Percentiles rank a stretch among this genome's conserved stretches.
These are phyloP conservation scores for Eleusine coracana DNA, from an alignment of 176 grass and related monocot genomes.

Conservation along the genomic window DNA sequence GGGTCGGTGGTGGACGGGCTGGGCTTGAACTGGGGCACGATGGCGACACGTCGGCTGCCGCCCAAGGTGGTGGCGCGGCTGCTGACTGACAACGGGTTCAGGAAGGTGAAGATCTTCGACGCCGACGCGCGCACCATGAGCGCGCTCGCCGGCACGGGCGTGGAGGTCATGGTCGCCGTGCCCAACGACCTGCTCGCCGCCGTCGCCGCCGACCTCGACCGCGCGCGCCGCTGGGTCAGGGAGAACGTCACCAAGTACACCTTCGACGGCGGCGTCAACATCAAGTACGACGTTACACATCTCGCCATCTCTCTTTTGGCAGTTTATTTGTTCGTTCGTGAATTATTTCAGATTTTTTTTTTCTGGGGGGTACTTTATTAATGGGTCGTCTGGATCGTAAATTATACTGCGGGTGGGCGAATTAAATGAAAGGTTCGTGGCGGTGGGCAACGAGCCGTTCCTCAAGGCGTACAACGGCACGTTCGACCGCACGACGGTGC, in stretches of 20 bases:
- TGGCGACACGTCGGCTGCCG: slow-evolving; percentile 63
- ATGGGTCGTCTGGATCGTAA: too few relatives aligned
- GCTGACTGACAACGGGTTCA: slow-evolving; percentile 64
- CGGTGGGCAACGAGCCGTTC: slow-evolving; percentile 78
- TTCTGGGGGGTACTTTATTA: too few relatives aligned
- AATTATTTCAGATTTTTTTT: not conserved
- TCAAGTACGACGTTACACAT: slow-evolving; percentile 41
- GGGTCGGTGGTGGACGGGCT: slow-evolving; percentile 30
- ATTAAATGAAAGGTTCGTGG: slow-evolving; percentile 54
- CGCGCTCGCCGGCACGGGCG: slow-evolving; percentile 58
- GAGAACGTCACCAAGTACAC: slow-evolving; percentile 62
- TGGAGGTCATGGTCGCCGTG: slow-evolving; percentile 78
- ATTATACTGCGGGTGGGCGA: too few relatives aligned
- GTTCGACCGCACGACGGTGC: slow-evolving; percentile 61
- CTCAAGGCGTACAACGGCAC: slow-evolving; percentile 55
- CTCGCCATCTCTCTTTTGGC: too few relatives aligned
- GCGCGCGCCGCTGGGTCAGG: slow-evolving; percentile 64
- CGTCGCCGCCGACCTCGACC: slow-evolving; percentile 47
- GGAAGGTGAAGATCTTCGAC: slow-evolving; percentile 82
- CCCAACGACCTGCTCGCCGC: slow-evolving; percentile 69
- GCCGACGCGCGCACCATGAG: slow-evolving; percentile 54
- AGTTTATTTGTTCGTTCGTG: not conserved
- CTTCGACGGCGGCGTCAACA: slow-evolving; percentile 72
- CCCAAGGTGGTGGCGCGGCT: slow-evolving; percentile 53
- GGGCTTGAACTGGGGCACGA: slow-evolving; percentile 81